Percentiles rank a stretch among this genome's conserved stretches.
Conservation (phyloP, 2,329 filamentous ascomycete genomes). For the Atkinsonella texensis region DNA sequence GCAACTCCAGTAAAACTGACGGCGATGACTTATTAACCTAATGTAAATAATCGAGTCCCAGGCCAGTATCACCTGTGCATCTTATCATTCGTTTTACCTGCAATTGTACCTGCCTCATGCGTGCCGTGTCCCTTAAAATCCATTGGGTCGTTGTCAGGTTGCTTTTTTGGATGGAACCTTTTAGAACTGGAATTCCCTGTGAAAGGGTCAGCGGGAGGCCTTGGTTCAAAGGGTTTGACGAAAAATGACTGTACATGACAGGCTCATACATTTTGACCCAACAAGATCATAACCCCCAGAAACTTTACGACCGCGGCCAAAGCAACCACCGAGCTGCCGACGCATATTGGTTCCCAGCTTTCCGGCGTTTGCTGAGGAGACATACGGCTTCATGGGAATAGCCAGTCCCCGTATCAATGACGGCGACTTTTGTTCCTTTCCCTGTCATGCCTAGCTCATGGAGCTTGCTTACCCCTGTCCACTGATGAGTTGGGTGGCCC, state of each 20-base stretch:
- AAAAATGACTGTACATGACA: no score
- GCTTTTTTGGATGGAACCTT: constrained; percentile 14
- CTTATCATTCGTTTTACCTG: constrained; percentile 27
- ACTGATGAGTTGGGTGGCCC: constrained; percentile 12
- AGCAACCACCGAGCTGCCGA: constrained; percentile 25
- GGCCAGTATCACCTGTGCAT: background rate
- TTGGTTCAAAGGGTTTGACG: no score
- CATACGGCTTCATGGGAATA: constrained; percentile 26
- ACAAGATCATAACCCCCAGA: constrained; percentile 27
- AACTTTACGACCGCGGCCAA: constrained; percentile 26
- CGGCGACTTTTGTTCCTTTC: constrained; percentile 24
- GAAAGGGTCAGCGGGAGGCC: background rate
- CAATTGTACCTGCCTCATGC: constrained; percentile 35
- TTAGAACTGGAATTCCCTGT: constrained; percentile 5
- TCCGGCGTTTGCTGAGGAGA: background rate
- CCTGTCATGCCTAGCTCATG: constrained; percentile 25
- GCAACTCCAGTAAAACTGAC: constrained; percentile 31
- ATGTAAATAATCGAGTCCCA: background rate
- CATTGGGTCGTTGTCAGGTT: constrained; percentile 18
- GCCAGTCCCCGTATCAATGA: constrained; percentile 29
- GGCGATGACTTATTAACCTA: background rate
- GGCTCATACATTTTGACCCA: constrained; percentile 18
- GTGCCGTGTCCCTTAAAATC: constrained; percentile 12
- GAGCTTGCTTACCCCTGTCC: constrained; percentile 27
- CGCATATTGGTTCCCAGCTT: background rate